These are phyloP conservation scores for Hymenotorrendiella dingleyae DNA, from an alignment of 2,329 filamentous ascomycete species.

Conservation along the genomic window DNA sequence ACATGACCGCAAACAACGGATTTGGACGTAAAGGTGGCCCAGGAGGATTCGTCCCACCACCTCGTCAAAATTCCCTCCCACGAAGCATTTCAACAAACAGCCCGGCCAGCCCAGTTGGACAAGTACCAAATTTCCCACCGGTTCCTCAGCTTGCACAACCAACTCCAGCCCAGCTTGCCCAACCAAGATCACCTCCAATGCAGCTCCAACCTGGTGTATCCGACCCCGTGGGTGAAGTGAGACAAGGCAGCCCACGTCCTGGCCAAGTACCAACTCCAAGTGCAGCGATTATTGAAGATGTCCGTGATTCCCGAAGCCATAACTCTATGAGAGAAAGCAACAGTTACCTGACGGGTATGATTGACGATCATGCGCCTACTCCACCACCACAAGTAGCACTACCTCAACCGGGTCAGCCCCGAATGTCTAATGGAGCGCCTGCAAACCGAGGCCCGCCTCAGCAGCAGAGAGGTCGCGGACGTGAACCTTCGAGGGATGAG, in stretches of 20 bases:
- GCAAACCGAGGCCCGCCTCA: constrained; percentile 31
- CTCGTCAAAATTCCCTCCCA: constrained; percentile 42
- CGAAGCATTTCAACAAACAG: constrained; percentile 35
- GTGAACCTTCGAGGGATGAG: constrained; percentile 32
- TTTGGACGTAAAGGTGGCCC: constrained; percentile 22
- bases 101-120: constrained; percentile 30
- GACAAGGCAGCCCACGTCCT: constrained; percentile 13
- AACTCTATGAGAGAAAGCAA: constrained; percentile 24
- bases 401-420: no score
- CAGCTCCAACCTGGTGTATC: constrained; percentile 12
- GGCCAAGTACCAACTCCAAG: constrained; percentile 9
- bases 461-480: constrained; percentile 31
- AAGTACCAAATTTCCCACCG: constrained; percentile 22
- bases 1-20: constrained; percentile 25
- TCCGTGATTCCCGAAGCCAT: constrained; percentile 14
- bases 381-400: neutral
- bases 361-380: constrained; percentile 9
- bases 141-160: constrained; percentile 21
- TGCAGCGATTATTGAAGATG: constrained; percentile 2
- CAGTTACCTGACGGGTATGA: constrained; percentile 27
- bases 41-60: constrained; percentile 27
- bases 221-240: no score
- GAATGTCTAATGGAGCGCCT: constrained; percentile 26
- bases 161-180: no score
- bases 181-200: neutral